Conservation (phyloP, 2,329 filamentous ascomycete species). For the Sporothrix phasma region DNA sequence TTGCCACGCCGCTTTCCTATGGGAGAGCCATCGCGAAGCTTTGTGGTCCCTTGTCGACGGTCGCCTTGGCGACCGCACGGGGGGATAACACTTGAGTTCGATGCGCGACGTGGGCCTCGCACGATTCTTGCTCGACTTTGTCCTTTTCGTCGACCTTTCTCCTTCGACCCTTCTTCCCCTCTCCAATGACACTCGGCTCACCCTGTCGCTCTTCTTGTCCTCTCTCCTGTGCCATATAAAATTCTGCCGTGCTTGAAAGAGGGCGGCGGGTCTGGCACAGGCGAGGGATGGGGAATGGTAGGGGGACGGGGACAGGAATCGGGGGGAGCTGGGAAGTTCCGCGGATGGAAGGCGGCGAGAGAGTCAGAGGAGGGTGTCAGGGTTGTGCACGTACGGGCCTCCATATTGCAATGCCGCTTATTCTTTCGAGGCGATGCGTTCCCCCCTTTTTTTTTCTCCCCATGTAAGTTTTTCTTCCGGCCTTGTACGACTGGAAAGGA, state of each 20-base stretch:
- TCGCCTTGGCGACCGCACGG: not conserved
- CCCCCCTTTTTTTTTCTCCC: constrained; percentile 14
- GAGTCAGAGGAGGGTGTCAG: not conserved
- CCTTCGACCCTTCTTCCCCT: not conserved
- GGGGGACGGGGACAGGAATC: not conserved
- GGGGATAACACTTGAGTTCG: constrained; percentile 20
- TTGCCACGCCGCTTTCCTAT: constrained; percentile 13
- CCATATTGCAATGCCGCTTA: constrained; percentile 23
- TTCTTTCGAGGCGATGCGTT: constrained; percentile 21
- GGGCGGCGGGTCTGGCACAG: not conserved
- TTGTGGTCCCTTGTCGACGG: constrained; percentile 17
- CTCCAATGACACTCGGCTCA: not conserved
- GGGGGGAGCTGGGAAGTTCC: not conserved
- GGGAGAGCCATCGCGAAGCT: constrained; percentile 22
- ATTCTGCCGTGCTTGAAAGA: not conserved
- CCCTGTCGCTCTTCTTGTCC: not conserved
- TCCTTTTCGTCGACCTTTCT: not conserved
- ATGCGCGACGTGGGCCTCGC: constrained; percentile 20
- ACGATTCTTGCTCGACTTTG: not conserved
- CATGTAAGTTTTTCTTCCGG: constrained; percentile 6
- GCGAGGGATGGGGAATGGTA: not conserved
- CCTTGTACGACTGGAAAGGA: constrained; percentile 1
- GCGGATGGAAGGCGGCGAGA: not conserved
- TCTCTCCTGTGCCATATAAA: not conserved
- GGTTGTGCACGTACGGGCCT: constrained; percentile 4